phyloP scores from a whole-genome alignment of 352 stramenopile species.

The Achlya hypogyna region DNA sequence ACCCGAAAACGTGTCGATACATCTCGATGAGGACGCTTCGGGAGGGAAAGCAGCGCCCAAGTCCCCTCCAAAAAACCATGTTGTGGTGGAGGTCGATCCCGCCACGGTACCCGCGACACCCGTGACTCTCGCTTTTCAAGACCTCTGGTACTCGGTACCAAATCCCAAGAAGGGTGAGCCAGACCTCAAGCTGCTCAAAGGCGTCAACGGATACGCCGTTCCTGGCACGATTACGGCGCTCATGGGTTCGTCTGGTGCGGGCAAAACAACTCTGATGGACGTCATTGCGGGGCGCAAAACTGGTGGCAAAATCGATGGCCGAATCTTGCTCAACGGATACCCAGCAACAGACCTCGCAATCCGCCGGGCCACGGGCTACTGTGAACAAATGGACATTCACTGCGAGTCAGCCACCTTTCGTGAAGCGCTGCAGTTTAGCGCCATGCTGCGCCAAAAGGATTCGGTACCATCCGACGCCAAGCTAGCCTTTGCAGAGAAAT shows the following conservation, averaged over 20 bases:
- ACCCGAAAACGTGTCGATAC: neutral
- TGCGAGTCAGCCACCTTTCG: slow-evolving; percentile 82
- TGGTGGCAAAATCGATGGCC: slow-evolving; percentile 55
- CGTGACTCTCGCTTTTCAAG: slow-evolving; percentile 16
- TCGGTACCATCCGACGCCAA: slow-evolving; percentile 33
- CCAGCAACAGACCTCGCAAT: slow-evolving; percentile 41
- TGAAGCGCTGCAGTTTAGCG: slow-evolving; percentile 87
- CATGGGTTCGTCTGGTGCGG: slow-evolving; percentile 62
- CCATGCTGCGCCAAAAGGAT: slow-evolving; percentile 61
- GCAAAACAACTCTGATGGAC: slow-evolving; percentile 93
- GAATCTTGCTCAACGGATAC: slow-evolving; percentile 57
- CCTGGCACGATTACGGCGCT: slow-evolving; percentile 55
- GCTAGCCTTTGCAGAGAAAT: slow-evolving; percentile 44
- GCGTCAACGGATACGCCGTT: slow-evolving; percentile 41
- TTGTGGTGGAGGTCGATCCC: no score
- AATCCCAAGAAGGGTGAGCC: slow-evolving; percentile 30
- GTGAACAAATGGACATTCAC: slow-evolving; percentile 86
- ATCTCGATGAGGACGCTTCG: no score
- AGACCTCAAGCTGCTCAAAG: slow-evolving; percentile 43
- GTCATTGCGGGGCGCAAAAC: slow-evolving; percentile 89
- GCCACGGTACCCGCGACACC: no score
- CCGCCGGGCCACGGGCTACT: slow-evolving; percentile 51
- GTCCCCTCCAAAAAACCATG: no score
- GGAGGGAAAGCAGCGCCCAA: no score
- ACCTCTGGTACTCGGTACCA: slow-evolving; percentile 30